A percentile compares a stretch with the other conserved stretches of the same genome.
Conservation (phyloP, 2,329 filamentous ascomycete genomes). For the Phaeosphaeria sp. region DNA sequence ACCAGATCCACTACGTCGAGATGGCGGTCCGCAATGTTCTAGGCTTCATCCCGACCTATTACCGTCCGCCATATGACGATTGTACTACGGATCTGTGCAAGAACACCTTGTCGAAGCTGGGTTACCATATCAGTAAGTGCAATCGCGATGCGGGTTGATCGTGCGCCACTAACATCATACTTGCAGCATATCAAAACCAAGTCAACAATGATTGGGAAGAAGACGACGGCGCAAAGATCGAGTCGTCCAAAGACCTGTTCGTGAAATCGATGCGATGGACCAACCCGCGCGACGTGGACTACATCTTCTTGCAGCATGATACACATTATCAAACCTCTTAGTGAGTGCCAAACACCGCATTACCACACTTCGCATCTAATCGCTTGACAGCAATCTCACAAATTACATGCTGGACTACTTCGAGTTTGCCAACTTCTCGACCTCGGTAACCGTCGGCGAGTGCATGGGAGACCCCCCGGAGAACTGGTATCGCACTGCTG, state of each 20-base stretch:
- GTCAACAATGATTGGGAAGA: background rate
- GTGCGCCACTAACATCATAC: background rate
- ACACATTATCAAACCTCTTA: background rate
- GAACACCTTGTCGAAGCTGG: constrained; percentile 50
- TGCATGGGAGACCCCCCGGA: constrained; percentile 61
- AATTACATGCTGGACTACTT: background rate
- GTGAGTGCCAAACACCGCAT: background rate
- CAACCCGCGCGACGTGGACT: background rate
- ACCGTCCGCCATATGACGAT: constrained; percentile 58
- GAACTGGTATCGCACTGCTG: constrained; percentile 58
- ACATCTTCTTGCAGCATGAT: background rate
- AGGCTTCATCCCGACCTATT: constrained; percentile 58
- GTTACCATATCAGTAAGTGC: constrained; percentile 54
- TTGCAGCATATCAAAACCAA: too few species aligned
- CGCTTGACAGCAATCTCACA: background rate
- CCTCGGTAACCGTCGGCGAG: constrained; percentile 64
- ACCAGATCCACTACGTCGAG: constrained; percentile 59
- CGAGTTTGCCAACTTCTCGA: background rate
- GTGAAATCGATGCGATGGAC: background rate
- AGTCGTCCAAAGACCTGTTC: background rate
- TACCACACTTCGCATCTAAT: background rate
- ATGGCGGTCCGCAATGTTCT: constrained; percentile 57
- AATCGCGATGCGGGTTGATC: background rate
- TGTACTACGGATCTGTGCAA: constrained; percentile 42
- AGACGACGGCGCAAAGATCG: background rate